Percentiles rank a stretch among this genome's conserved stretches.
Evolutionary conservation across 306 rosid species (phyloP).

Genomic region (Calophaca sinica): DNA sequence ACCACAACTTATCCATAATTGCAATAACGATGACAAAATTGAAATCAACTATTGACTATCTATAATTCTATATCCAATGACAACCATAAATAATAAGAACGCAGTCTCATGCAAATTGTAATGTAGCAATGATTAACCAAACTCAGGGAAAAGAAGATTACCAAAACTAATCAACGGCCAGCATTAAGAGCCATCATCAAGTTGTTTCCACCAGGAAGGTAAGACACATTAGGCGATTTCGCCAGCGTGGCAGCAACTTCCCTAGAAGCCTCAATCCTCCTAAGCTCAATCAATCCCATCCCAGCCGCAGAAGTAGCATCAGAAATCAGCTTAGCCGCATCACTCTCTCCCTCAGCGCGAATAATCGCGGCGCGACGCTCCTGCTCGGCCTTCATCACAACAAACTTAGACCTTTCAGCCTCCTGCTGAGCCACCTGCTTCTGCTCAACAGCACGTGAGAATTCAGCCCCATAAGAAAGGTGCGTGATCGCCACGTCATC

Average conservation of each 20-base stretch:
- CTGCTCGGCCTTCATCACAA: constrained; percentile 94
- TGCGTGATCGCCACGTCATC: constrained; percentile 94
- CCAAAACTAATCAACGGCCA: constrained; percentile 56
- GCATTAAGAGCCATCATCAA: constrained; percentile 74
- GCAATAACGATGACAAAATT: neutral
- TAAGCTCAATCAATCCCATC: constrained; percentile 73
- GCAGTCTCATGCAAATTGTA: neutral
- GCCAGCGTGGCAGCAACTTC: constrained; percentile 79
- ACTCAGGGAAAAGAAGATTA: neutral
- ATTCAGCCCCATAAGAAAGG: constrained; percentile 73
- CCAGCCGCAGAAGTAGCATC: constrained; percentile 77
- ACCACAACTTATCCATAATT: neutral
- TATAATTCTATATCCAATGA: neutral
- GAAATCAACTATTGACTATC: neutral
- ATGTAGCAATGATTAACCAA: constrained; percentile 4
- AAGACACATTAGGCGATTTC: constrained; percentile 81
- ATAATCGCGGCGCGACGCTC: constrained; percentile 86
- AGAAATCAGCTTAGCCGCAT: constrained; percentile 84
- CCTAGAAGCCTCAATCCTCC: constrained; percentile 90
- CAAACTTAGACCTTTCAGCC: constrained; percentile 92
- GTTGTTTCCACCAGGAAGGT: constrained; percentile 68
- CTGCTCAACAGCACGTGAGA: constrained; percentile 88
- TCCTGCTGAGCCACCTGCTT: constrained; percentile 99
- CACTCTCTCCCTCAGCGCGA: constrained; percentile 93
- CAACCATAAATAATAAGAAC: neutral